These are phyloP conservation scores for Mycena crocata DNA, from an alignment of 768 basidiomycete genomes.

Conservation along the genomic window DNA sequence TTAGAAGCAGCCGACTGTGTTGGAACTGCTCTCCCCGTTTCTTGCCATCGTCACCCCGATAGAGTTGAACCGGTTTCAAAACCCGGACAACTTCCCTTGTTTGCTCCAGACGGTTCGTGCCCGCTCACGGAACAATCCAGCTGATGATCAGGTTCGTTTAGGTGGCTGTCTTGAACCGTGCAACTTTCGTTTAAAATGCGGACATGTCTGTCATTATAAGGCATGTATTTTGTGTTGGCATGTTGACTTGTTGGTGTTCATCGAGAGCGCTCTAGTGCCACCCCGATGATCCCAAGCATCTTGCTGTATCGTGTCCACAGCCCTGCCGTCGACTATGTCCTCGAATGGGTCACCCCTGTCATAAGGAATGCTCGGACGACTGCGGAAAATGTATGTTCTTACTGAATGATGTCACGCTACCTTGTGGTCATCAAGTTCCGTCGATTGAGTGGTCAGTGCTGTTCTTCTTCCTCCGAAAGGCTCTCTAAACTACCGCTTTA, in stretches of 20 bases:
- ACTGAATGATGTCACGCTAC: slow-evolving; percentile 58
- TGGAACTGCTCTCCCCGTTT: slow-evolving; percentile 66
- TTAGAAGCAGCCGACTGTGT: slow-evolving; percentile 59
- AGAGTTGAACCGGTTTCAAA: slow-evolving; percentile 52
- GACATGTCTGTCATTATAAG: slow-evolving; percentile 73
- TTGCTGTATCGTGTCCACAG: slow-evolving; percentile 58
- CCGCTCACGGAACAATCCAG: neutral
- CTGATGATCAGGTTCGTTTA: slow-evolving; percentile 30
- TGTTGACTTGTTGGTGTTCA: neutral
- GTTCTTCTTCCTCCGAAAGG: neutral
- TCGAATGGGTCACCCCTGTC: slow-evolving; percentile 70
- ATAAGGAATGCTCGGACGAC: slow-evolving; percentile 57
- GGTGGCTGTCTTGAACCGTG: slow-evolving; percentile 76
- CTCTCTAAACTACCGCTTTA: neutral
- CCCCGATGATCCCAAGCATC: slow-evolving; percentile 67
- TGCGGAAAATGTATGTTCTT: slow-evolving; percentile 68
- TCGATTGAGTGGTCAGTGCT: slow-evolving; percentile 62
- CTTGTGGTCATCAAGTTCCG: slow-evolving; percentile 65
- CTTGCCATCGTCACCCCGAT: slow-evolving; percentile 67
- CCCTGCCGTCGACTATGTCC: slow-evolving; percentile 64
- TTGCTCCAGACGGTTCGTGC: slow-evolving; percentile 68
- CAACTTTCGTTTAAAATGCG: slow-evolving; percentile 63
- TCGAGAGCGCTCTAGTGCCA: slow-evolving; percentile 60
- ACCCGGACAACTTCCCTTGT: slow-evolving; percentile 61
- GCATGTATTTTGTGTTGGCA: slow-evolving; percentile 44